Conservation (phyloP, 1,284 basidiomycete genomes). For the Sutorius eximius region DNA sequence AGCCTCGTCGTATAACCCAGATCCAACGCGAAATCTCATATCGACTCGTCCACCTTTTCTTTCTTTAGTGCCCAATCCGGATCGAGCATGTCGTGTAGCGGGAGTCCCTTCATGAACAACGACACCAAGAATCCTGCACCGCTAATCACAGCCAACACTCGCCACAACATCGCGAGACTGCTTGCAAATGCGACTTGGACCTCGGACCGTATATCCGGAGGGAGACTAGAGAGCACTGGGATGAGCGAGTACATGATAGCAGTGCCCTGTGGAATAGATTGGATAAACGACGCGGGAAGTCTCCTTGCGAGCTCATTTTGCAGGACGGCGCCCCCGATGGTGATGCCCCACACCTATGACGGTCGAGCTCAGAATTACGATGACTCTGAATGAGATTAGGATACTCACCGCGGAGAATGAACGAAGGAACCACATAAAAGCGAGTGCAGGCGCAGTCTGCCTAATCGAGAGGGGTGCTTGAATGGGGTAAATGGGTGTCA, state of each 20-base stretch:
- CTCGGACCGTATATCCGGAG: background rate
- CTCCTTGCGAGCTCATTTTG: background rate
- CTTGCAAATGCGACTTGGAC: conserved; percentile 6
- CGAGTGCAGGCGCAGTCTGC: conserved; percentile 33
- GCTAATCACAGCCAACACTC: background rate
- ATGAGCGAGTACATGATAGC: background rate
- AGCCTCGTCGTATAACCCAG: no score
- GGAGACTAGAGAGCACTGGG: background rate
- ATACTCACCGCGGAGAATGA: conserved; percentile 18
- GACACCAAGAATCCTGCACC: no score
- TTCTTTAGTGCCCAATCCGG: background rate
- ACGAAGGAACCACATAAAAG: conserved; percentile 35
- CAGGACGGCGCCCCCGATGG: background rate
- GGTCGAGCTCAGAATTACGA: no score
- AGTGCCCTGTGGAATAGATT: background rate
- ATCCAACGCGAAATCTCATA: no score
- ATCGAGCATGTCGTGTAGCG: background rate
- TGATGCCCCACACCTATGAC: background rate
- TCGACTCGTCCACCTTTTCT: background rate
- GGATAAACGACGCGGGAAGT: background rate
- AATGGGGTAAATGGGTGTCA: conserved; percentile 22
- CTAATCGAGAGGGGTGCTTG: conserved; percentile 36
- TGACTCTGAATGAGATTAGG: no score
- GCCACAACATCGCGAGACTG: conserved; percentile 6
- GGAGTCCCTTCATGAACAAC: conserved; percentile 4